Evolutionary conservation across 768 basidiomycete species (phyloP).

Genomic region (Atractiella rhizophila): DNA sequence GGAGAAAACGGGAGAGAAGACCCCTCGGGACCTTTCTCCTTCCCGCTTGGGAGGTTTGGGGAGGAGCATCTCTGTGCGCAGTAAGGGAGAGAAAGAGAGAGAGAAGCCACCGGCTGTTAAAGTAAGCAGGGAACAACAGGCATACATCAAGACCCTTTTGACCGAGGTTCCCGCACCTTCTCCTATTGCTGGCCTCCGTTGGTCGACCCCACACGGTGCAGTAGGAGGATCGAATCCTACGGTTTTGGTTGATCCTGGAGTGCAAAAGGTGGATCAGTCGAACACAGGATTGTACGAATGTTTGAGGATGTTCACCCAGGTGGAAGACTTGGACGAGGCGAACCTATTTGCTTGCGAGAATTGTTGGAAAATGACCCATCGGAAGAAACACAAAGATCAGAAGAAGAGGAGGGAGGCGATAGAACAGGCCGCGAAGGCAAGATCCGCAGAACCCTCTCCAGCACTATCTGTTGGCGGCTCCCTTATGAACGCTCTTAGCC

Average conservation of each 20-base stretch:
- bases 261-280: constrained; percentile 5
- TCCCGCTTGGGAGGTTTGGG: not conserved
- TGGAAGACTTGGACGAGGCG: constrained; percentile 80
- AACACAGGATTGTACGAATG: constrained; percentile 33
- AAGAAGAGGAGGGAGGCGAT: constrained; percentile 5
- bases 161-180: constrained; percentile 14
- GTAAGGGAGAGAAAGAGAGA: not conserved
- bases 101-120: constrained; percentile 1
- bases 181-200: constrained; percentile 10
- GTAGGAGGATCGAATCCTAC: constrained; percentile 4
- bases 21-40: not conserved
- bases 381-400: constrained; percentile 5
- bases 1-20: not conserved
- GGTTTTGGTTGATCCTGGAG: not conserved
- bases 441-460: not conserved
- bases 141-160: constrained; percentile 14
- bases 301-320: constrained; percentile 61
- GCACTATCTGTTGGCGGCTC: too few relatives aligned
- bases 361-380: constrained; percentile 75
- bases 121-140: constrained; percentile 12
- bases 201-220: too few relatives aligned
- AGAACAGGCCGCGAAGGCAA: not conserved
- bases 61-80: not conserved
- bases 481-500: too few relatives aligned
- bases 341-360: constrained; percentile 79